Base-by-base conservation (phyloP, 345 rosid genomes). In the Dipteronia dyeriana region DNA sequence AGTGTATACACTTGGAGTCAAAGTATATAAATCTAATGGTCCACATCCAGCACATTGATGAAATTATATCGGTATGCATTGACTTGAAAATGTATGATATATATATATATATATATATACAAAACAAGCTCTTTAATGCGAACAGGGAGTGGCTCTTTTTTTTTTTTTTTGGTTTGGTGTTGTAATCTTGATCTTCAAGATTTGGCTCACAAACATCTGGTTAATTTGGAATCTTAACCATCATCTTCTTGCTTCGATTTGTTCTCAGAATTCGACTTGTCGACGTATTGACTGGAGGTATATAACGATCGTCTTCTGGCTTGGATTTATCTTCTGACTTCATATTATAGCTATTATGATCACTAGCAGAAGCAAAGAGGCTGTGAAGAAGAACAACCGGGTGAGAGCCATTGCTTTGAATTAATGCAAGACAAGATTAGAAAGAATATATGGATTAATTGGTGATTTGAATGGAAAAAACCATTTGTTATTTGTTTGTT, bases 41-140 rank as follows among this genome's bases (percentile, higher is more conserved):
- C n/a, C n/a, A n/a, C n/a, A n/a, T n/a, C n/a, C n/a, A n/a, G n/a
- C n/a, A n/a, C n/a, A n/a, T n/a, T n/a, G n/a, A n/a, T n/a, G n/a
- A n/a, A n/a, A n/a, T n/a, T n/a, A n/a, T n/a, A n/a, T n/a, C n/a
- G n/a, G n/a, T n/a, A n/a, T n/a, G n/a, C n/a, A n/a, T n/a, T n/a
- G n/a, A n/a, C n/a, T n/a, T n/a, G n/a, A n/a, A n/a, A n/a, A n/a
- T n/a, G n/a, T n/a, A n/a, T n/a, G n/a, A n/a, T n/a, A n/a, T n/a
- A 31, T 41, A 41, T 41, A 41, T 6, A 8, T 41, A 41, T 41
- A 8, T 0, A 41, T 8, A 20, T 76, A 84, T 87, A 84, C 17
- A 81, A 75, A 73, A 83, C 79, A 41, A 83, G 62, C 26, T 88
- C 89, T 82, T 83, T 75, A 47, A 86, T 65, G 2, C 69, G 82